phyloP scores from a whole-genome alignment of 192 early-diverging fungal species.

The Pilobolus umbonatus region DNA sequence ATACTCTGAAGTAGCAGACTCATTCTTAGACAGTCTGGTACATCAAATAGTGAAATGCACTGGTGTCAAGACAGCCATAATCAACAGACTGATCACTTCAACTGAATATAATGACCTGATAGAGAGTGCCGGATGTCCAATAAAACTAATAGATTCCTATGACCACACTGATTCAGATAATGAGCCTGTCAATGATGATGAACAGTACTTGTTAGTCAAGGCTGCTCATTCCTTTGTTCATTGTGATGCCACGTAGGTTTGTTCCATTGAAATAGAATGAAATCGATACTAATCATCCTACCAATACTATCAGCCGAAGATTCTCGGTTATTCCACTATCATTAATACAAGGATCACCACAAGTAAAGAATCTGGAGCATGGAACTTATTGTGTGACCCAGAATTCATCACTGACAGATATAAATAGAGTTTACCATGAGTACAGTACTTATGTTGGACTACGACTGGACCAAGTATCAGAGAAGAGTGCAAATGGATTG shows the following conservation, averaged over 20 bases:
- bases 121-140: slow-evolving; percentile 10
- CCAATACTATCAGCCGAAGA: background rate
- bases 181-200: background rate
- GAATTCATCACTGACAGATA: background rate
- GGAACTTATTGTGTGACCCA: background rate
- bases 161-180: background rate
- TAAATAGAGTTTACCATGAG: slow-evolving; percentile 5
- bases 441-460: slow-evolving; percentile 35
- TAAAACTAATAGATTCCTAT: background rate
- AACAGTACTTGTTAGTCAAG: slow-evolving; percentile 8
- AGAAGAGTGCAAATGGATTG: slow-evolving; percentile 6
- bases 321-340: slow-evolving; percentile 4
- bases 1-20: slow-evolving; percentile 14
- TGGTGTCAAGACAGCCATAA: slow-evolving; percentile 17
- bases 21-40: slow-evolving; percentile 22
- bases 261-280: background rate
- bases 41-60: slow-evolving; percentile 12
- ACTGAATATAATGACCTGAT: slow-evolving; percentile 16
- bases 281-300: background rate
- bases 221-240: background rate
- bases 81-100: slow-evolving; percentile 17
- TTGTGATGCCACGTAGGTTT: background rate
- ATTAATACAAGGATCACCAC: slow-evolving; percentile 12
- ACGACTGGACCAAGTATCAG: slow-evolving; percentile 38
- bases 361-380: slow-evolving; percentile 2